Conservation (phyloP, 495 filamentous ascomycete species). For the Oidiodendron maius region DNA sequence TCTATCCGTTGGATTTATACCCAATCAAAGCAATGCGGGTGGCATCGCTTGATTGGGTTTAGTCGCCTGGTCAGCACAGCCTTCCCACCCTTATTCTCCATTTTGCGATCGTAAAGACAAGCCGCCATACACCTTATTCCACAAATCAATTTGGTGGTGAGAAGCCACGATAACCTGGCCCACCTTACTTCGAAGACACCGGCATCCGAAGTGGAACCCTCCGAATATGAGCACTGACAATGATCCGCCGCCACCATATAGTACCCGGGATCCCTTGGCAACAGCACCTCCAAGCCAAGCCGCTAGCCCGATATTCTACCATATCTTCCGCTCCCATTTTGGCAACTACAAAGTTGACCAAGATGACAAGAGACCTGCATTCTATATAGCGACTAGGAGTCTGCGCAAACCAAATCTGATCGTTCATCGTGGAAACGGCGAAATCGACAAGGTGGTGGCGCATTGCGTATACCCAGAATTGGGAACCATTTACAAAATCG, state of each 20-base stretch:
- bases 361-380: background rate
- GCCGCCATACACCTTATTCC: too few relatives aligned
- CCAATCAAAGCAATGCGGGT: too few relatives aligned
- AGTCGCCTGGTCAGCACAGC: too few relatives aligned
- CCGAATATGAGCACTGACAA: background rate
- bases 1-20: too few relatives aligned
- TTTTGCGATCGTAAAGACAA: too few relatives aligned
- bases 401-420: background rate
- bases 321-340: constrained; percentile 1
- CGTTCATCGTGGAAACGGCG: background rate
- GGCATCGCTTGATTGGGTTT: too few relatives aligned
- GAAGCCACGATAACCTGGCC: too few relatives aligned
- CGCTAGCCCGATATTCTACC: background rate
- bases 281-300: background rate
- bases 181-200: too few relatives aligned
- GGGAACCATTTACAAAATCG: background rate
- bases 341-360: background rate
- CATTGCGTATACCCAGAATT: background rate
- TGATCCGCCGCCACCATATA: background rate
- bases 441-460: background rate
- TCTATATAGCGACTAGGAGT: background rate
- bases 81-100: too few relatives aligned
- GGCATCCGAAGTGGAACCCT: too few relatives aligned
- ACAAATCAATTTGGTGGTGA: too few relatives aligned
- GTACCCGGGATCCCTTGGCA: background rate